Conservation (phyloP, 805 yeast species). For the Hanseniaspora taiwanica region DNA sequence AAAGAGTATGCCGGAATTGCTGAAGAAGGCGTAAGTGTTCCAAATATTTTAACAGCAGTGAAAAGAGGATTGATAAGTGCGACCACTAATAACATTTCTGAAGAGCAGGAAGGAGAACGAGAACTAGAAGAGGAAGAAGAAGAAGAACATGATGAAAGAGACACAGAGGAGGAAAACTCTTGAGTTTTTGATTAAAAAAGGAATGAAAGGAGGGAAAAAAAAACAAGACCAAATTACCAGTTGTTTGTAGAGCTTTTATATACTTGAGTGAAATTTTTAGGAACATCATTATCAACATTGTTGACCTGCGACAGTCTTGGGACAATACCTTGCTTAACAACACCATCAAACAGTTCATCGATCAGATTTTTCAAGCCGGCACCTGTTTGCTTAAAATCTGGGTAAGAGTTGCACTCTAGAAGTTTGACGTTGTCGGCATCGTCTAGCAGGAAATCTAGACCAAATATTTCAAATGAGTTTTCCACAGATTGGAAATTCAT, state of each 20-base stretch:
- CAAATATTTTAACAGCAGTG: slow-evolving; percentile 22
- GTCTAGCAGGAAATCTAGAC: slow-evolving; percentile 76
- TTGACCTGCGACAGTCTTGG: too few relatives aligned
- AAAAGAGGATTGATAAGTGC: slow-evolving; percentile 25
- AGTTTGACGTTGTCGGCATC: slow-evolving; percentile 39
- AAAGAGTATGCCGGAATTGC: slow-evolving; percentile 64
- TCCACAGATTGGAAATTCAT: slow-evolving; percentile 72
- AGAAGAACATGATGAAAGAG: slow-evolving; percentile 9
- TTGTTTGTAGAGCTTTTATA: slow-evolving; percentile 24
- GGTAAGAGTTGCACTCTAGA: slow-evolving; percentile 84
- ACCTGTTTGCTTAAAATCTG: slow-evolving; percentile 96
- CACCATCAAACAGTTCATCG: slow-evolving; percentile 48
- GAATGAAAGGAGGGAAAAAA: too few relatives aligned
- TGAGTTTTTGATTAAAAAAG: slow-evolving; percentile 1
- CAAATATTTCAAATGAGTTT: slow-evolving; percentile 79
- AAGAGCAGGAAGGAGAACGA: too few relatives aligned
- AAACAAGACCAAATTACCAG: slow-evolving; percentile 26
- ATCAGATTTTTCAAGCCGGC: slow-evolving; percentile 53
- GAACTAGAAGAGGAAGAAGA: slow-evolving; percentile 14
- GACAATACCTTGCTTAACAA: slow-evolving; percentile 33
- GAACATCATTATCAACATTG: slow-evolving; percentile 5
- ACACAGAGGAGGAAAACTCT: slow-evolving; percentile 5
- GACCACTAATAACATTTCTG: slow-evolving; percentile 21
- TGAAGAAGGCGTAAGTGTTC: slow-evolving; percentile 31
- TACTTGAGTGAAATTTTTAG: slow-evolving; percentile 26